Percentiles rank a stretch among this genome's conserved stretches.
These are phyloP conservation scores for Paraphaeosphaeria sporulosa DNA, from an alignment of 2,329 filamentous ascomycete genomes.

Conservation along the genomic window DNA sequence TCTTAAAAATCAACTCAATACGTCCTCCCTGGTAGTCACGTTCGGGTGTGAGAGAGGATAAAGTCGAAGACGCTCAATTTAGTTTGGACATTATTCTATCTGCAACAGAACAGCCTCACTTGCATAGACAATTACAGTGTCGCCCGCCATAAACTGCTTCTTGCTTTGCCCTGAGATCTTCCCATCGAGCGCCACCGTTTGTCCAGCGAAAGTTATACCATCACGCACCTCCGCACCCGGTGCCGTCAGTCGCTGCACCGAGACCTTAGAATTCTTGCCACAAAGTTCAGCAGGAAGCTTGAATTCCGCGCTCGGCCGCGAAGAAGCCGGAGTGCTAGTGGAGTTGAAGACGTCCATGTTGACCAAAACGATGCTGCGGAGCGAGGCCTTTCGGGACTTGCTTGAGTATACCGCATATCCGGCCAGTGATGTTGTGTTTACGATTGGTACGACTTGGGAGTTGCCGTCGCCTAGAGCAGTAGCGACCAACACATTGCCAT, in stretches of 20 bases:
- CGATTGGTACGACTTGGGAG: neutral
- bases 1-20: too few species aligned
- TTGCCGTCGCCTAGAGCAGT: neutral
- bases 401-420: neutral
- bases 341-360: neutral
- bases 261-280: neutral
- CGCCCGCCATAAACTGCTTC: neutral
- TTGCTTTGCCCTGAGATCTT: neutral
- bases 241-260: neutral
- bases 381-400: neutral
- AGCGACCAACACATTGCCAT: neutral
- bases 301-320: neutral
- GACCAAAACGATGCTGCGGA: neutral
- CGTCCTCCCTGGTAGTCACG: too few species aligned
- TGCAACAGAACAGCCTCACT: neutral
- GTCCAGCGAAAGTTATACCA: neutral
- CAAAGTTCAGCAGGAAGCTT: neutral
- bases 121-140: neutral
- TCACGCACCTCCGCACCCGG: neutral
- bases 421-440: neutral
- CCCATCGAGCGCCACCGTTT: neutral
- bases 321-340: neutral
- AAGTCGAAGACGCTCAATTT: neutral
- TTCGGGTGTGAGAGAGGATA: too few species aligned
- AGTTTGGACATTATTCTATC: neutral